A percentile compares a stretch with the other conserved stretches of the same genome.
Evolutionary conservation across 768 basidiomycete species (phyloP).

Genomic region (Termitomyces sp.): DNA sequence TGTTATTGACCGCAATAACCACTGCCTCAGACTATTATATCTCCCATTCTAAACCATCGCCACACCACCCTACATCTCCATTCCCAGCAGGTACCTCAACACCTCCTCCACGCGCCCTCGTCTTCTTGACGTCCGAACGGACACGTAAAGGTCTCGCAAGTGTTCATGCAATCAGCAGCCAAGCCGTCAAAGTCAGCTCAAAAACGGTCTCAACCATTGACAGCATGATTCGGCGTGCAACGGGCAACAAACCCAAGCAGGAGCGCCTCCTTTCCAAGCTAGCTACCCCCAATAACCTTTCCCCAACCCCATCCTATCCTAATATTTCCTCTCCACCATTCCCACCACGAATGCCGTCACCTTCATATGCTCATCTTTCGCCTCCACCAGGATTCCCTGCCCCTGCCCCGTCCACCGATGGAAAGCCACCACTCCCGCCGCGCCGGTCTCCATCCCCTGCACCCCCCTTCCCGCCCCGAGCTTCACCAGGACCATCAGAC

Average conservation of each 20-base stretch:
- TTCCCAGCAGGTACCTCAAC: conserved; percentile 8
- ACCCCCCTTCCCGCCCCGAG: conserved; percentile 30
- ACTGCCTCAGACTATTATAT: conserved; percentile 60
- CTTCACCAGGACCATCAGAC: conserved; percentile 7
- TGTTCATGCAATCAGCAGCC: conserved; percentile 59
- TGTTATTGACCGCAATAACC: conserved; percentile 56
- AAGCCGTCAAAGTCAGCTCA: conserved; percentile 60
- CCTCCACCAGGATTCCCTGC: conserved; percentile 15
- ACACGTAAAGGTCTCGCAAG: conserved; percentile 52
- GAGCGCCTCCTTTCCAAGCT: conserved; percentile 10
- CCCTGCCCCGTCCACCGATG: conserved; percentile 4
- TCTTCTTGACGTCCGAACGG: conserved; percentile 53
- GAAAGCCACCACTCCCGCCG: conserved; percentile 27
- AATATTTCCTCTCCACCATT: conserved; percentile 1
- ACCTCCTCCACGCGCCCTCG: conserved; percentile 39
- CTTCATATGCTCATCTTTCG: conserved; percentile 9
- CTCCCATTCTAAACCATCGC: conserved; percentile 44
- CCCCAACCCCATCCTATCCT: conserved; percentile 1
- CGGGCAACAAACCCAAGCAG: conserved; percentile 39
- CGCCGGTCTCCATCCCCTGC: conserved; percentile 23
- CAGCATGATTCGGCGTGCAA: conserved; percentile 48
- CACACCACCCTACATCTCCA: conserved; percentile 26
- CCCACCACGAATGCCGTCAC: conserved; percentile 16
- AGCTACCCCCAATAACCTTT: conserved; percentile 3
- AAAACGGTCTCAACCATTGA: conserved; percentile 60